Base-by-base conservation (phyloP, 305 asterid species). In the Salvia sclarea region DNA sequence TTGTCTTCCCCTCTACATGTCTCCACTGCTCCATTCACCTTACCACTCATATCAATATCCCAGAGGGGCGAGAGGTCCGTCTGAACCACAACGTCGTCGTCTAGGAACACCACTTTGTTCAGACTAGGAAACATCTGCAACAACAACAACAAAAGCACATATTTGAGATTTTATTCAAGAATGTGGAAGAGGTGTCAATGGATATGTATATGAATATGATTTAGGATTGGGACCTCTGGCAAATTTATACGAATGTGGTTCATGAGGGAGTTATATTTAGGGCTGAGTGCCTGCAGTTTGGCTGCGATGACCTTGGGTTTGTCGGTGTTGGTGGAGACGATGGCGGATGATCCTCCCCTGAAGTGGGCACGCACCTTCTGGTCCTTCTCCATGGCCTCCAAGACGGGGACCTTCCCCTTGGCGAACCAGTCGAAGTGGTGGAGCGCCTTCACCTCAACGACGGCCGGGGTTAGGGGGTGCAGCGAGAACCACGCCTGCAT, bases 401-500 rank as follows among this genome's bases (percentile, higher is more conserved):
- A 74, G 20, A 93, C 97, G 0, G 98, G 97, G 60, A 93, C 87
- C 66, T 80, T 91, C 64, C 98, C 97, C 86, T 87, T 91, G 3
- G 96, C 70, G 37, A 93, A 86, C 99, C 99, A 94, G 68, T 94
- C 98, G 55, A 94, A 94, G 54, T 94, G 99, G 71, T 88, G 96
- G 85, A 91, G 58, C 16, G 85, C 94, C 78, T 94, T 94, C 9
- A 94, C 98, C 79, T 94, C 99, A 8, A 87, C 76, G 61, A 91
- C 76, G 22, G 97, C 95, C 0, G 95, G 98, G 50, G 84, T 57
- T 64, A 87, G 68, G 41, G 92, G 86, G 76, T 91, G 93, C 76
- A 94, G 73, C 0, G 99, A 91, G 70, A 94, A 94, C 99, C 99
- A 94, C 2, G 98, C 99, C 76, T 89, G 97, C 99, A 94, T 94